A percentile compares a stretch with the other conserved stretches of the same genome.
phyloP scores from a whole-genome alignment of 352 stramenopile genomes.

The Globisporangium yorkense region DNA sequence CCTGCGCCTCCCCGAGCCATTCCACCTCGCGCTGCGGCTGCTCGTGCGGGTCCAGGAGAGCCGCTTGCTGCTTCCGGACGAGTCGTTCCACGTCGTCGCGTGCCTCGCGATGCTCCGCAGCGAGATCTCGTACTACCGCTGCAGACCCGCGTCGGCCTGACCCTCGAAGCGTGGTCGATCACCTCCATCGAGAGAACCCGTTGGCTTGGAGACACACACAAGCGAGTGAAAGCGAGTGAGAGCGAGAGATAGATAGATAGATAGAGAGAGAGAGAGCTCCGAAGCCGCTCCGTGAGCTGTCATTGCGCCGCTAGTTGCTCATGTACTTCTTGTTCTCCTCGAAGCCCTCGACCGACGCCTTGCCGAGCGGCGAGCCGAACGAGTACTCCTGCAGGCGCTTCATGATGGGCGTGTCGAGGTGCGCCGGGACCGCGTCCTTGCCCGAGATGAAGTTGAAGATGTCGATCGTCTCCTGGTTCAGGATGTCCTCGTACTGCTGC shows the following conservation, averaged over 20 bases:
- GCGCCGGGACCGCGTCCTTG: constrained; percentile 76
- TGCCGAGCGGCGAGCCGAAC: constrained; percentile 85
- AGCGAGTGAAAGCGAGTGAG: not conserved
- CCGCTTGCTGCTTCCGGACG: constrained; percentile 34
- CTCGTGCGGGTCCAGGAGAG: constrained; percentile 59
- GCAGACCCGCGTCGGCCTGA: constrained; percentile 11
- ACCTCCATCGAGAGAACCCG: not conserved
- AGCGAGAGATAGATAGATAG: too few species aligned
- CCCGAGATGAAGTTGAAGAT: constrained; percentile 97
- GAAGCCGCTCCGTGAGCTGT: too few species aligned
- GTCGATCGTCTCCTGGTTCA: constrained; percentile 97
- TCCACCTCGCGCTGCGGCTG: constrained; percentile 47
- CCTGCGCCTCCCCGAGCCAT: constrained; percentile 42
- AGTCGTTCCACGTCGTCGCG: constrained; percentile 40
- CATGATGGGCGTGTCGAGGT: constrained; percentile 85
- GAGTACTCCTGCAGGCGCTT: constrained; percentile 91
- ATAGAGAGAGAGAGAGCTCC: too few species aligned
- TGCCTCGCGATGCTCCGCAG: constrained; percentile 46
- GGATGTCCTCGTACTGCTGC: constrained; percentile 93
- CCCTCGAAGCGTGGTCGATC: too few species aligned
- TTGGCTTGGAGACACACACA: not conserved
- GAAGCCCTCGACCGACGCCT: constrained; percentile 76
- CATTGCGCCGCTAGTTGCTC: constrained; percentile 54
- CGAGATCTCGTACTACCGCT: constrained; percentile 49
- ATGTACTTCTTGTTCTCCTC: constrained; percentile 79